phyloP scores from a whole-genome alignment of 495 filamentous ascomycete species.

The Daldinia vernicosa region DNA sequence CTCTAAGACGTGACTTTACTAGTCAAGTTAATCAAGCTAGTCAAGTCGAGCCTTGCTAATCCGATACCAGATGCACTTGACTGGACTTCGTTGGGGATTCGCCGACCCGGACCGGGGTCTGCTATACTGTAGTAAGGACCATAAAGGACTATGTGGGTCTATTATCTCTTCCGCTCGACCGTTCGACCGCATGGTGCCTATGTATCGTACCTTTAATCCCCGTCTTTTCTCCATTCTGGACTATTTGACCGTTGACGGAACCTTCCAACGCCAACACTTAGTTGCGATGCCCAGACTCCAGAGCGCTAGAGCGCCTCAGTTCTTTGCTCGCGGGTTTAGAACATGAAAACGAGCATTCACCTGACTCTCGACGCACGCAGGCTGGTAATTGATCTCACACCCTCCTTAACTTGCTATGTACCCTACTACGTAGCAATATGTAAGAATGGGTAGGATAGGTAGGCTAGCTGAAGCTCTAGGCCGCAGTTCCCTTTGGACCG shows the following conservation, averaged over 20 bases:
- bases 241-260: conserved; percentile 28
- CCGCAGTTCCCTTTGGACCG: conserved; percentile 38
- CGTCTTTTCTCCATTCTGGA: conserved; percentile 23
- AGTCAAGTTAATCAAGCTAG: conserved; percentile 25
- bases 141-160: conserved; percentile 32
- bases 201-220: conserved; percentile 7
- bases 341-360: conserved; percentile 16
- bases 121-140: not conserved
- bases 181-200: conserved; percentile 31
- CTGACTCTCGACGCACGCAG: conserved; percentile 39
- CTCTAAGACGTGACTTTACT: conserved; percentile 33
- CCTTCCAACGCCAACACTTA: conserved; percentile 4
- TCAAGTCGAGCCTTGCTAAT: conserved; percentile 25
- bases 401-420: conserved; percentile 15
- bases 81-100: conserved; percentile 31
- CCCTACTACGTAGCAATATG: conserved; percentile 28
- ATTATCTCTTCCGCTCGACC: conserved; percentile 46
- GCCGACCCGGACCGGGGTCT: conserved; percentile 39
- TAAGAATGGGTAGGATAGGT: conserved; percentile 27
- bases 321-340: conserved; percentile 3
- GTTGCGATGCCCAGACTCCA: conserved; percentile 26
- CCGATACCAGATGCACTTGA: conserved; percentile 22
- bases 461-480: conserved; percentile 17
- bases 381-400: conserved; percentile 38
- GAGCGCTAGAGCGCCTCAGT: conserved; percentile 5